Conservation (phyloP, 192 early-diverging fungal genomes). For the Nowakowskiella sp. region DNA sequence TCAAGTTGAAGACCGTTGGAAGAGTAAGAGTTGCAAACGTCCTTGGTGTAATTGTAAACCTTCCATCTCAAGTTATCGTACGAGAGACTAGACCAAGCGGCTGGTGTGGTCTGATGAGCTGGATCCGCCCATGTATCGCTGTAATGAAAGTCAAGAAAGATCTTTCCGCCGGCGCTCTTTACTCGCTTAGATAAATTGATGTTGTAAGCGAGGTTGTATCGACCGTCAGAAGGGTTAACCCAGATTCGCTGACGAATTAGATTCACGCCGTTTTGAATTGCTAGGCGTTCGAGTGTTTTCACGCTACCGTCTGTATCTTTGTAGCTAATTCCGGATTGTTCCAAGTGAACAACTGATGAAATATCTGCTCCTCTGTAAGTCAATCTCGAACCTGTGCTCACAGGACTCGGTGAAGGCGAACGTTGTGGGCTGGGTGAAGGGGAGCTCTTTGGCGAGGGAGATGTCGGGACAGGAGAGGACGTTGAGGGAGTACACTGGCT, state of each 20-base stretch:
- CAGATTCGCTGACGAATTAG: slow-evolving; percentile 20
- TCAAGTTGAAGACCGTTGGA: neutral
- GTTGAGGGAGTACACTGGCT: neutral
- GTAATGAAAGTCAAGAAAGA: slow-evolving; percentile 28
- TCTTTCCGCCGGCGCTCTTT: slow-evolving; percentile 5
- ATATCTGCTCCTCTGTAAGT: neutral
- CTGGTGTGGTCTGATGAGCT: slow-evolving; percentile 5
- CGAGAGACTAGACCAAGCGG: neutral
- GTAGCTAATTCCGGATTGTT: neutral
- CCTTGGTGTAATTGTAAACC: slow-evolving; percentile 6
- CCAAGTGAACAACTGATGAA: neutral
- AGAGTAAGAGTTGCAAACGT: slow-evolving; percentile 1
- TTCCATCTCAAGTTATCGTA: slow-evolving; percentile 1
- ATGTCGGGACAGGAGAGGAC: neutral
- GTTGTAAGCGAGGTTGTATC: slow-evolving; percentile 22
- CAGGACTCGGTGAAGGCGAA: too few species aligned
- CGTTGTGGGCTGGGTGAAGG: neutral
- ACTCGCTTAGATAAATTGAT: slow-evolving; percentile 17
- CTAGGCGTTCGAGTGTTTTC: neutral
- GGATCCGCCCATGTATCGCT: slow-evolving; percentile 11
- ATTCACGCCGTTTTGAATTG: slow-evolving; percentile 12
- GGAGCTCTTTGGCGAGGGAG: neutral
- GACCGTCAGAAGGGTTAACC: slow-evolving; percentile 25
- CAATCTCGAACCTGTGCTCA: too few species aligned
- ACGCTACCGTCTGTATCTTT: neutral